Percentiles rank a stretch among this genome's conserved stretches.
These are phyloP conservation scores for Trichosporon sp. DNA, from an alignment of 1,284 basidiomycete species.

Conservation along the genomic window DNA sequence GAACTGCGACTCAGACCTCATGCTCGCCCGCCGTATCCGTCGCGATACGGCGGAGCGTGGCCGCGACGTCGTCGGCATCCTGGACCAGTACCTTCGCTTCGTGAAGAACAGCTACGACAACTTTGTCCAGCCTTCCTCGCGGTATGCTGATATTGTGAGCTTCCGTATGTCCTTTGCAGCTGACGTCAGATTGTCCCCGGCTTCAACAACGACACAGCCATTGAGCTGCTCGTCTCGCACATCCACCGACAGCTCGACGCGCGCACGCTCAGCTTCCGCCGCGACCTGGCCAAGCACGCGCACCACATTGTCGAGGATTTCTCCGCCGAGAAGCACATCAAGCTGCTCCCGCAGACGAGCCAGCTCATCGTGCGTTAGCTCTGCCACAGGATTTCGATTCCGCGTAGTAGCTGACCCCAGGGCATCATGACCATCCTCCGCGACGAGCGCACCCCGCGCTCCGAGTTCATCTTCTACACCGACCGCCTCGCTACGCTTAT, in stretches of 20 bases:
- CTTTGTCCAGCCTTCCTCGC: conserved; percentile 86
- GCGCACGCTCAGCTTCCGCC: conserved; percentile 72
- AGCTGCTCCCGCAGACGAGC: conserved; percentile 74
- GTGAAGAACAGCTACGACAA: conserved; percentile 94
- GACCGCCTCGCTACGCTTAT: conserved; percentile 83
- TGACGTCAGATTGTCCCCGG: conserved; percentile 80
- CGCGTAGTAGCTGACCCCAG: conserved; percentile 55
- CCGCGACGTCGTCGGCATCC: conserved; percentile 77
- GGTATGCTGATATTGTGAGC: conserved; percentile 82
- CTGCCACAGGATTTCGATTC: not conserved
- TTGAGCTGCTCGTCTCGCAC: conserved; percentile 90
- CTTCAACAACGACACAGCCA: conserved; percentile 75
- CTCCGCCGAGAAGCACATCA: conserved; percentile 44
- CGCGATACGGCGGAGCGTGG: conserved; percentile 88
- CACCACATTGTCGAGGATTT: conserved; percentile 30
- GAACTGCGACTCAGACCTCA: conserved; percentile 87
- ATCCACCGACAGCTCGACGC: conserved; percentile 80
- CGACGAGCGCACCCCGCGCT: conserved; percentile 67
- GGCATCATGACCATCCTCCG: conserved; percentile 86
- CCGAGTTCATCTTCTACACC: conserved; percentile 69
- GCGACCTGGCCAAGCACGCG: conserved; percentile 61
- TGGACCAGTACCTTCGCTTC: conserved; percentile 82
- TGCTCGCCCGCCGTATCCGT: conserved; percentile 89
- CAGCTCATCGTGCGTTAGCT: conserved; percentile 68
- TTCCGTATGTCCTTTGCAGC: not conserved